Conservation (phyloP, 768 basidiomycete species). For the Infundibulicybe gibba region DNA sequence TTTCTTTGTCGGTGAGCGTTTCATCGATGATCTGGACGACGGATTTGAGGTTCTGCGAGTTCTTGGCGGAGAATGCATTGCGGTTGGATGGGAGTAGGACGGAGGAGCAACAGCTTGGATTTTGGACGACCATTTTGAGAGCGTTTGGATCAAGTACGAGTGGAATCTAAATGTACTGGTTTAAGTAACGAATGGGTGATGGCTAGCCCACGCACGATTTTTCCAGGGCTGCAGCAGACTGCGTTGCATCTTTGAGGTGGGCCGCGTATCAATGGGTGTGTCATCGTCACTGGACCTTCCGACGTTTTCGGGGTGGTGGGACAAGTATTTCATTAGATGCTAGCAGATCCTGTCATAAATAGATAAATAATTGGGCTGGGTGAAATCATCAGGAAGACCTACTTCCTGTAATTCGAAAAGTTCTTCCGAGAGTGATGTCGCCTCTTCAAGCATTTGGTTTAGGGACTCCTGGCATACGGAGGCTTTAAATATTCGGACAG, state of each 20-base stretch:
- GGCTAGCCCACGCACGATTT: slow-evolving; percentile 36
- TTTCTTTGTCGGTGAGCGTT: slow-evolving; percentile 52
- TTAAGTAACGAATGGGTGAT: neutral
- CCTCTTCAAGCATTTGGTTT: slow-evolving; percentile 55
- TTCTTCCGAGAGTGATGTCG: slow-evolving; percentile 59
- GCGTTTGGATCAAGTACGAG: slow-evolving; percentile 67
- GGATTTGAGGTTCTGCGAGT: slow-evolving; percentile 53
- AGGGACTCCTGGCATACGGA: slow-evolving; percentile 42
- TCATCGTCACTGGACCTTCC: slow-evolving; percentile 32
- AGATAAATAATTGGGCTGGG: neutral
- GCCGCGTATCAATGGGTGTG: slow-evolving; percentile 23
- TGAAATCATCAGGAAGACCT: slow-evolving; percentile 4
- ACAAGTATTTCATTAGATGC: slow-evolving; percentile 41
- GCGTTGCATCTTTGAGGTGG: slow-evolving; percentile 40
- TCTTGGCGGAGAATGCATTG: slow-evolving; percentile 61
- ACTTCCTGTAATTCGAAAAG: slow-evolving; percentile 71
- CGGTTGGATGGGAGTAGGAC: slow-evolving; percentile 66
- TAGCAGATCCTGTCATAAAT: slow-evolving; percentile 36
- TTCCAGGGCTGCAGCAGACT: slow-evolving; percentile 43
- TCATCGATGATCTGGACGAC: slow-evolving; percentile 79
- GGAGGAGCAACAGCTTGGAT: slow-evolving; percentile 87
- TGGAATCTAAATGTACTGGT: slow-evolving; percentile 48
- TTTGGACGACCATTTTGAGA: slow-evolving; percentile 95
- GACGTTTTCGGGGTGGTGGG: slow-evolving; percentile 56
- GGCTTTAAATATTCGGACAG: slow-evolving; percentile 32